Conservation (phyloP, 108 stramenopile species). For the Fistulifera pelliculosa region DNA sequence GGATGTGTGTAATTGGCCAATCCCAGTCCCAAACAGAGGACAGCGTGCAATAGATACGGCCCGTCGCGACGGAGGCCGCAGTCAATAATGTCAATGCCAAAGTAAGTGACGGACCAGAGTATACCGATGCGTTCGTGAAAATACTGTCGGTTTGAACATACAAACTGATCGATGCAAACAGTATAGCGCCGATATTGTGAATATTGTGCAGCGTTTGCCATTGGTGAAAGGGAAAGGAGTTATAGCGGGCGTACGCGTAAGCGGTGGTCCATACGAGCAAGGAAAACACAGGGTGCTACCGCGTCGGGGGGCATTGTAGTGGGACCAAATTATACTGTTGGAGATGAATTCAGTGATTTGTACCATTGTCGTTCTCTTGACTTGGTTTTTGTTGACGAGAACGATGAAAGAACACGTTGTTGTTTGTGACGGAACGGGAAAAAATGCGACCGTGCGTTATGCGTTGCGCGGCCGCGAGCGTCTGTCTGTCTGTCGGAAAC, state of each 20-base stretch:
- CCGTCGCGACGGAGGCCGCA: slow-evolving; percentile 8
- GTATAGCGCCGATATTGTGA: slow-evolving; percentile 24
- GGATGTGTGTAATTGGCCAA: slow-evolving; percentile 16
- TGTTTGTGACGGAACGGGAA: no score
- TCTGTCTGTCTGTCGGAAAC: no score
- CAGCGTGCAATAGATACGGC: slow-evolving; percentile 18
- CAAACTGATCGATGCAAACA: slow-evolving; percentile 12
- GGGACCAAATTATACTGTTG: no score
- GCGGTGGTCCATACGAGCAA: slow-evolving; percentile 16
- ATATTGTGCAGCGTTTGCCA: slow-evolving; percentile 23
- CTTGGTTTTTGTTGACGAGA: no score
- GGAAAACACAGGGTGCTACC: slow-evolving; percentile 15
- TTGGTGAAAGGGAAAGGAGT: slow-evolving; percentile 2
- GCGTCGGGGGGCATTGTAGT: background rate
- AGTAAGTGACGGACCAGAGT: slow-evolving; percentile 26
- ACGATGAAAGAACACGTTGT: no score
- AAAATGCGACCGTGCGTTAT: no score
- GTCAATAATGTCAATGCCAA: slow-evolving; percentile 27
- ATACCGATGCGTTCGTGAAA: slow-evolving; percentile 34
- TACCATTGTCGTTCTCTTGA: no score
- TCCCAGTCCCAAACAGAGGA: slow-evolving; percentile 19
- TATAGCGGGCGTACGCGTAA: slow-evolving; percentile 8
- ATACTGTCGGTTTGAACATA: slow-evolving; percentile 23
- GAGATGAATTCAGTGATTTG: no score
- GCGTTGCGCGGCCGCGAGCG: no score